phyloP scores from a whole-genome alignment of 1,284 basidiomycete genomes.

The Abortiporus biennis region DNA sequence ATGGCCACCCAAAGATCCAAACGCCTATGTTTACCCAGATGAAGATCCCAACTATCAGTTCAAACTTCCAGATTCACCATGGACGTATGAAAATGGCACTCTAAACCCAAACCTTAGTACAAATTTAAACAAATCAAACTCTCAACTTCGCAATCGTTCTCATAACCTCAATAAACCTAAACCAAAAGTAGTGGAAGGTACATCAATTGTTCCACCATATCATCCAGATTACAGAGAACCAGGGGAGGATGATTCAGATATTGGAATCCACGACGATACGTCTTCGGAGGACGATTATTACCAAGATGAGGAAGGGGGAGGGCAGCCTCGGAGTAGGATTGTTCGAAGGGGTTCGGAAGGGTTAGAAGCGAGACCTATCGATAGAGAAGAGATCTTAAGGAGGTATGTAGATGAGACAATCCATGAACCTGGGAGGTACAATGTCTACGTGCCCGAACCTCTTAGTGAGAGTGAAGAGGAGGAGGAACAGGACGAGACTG shows the following conservation, averaged over 20 bases:
- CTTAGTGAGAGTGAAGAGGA: conserved; percentile 15
- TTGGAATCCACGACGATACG: conserved; percentile 6
- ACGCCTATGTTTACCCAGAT: conserved; percentile 21
- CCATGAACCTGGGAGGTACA: conserved; percentile 50
- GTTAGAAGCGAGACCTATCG: conserved; percentile 57
- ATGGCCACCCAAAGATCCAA: conserved; percentile 61
- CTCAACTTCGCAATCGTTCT: conserved; percentile 4
- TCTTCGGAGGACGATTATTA: conserved; percentile 34
- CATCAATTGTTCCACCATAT: conserved; percentile 63
- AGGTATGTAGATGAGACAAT: conserved; percentile 49
- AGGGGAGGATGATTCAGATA: conserved; percentile 16
- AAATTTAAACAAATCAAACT: conserved; percentile 58
- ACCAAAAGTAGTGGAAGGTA: conserved; percentile 17
- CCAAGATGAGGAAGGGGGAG: conserved; percentile 22
- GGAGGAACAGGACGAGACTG: too few relatives aligned
- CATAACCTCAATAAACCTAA: conserved; percentile 9
- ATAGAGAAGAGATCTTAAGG: conserved; percentile 55
- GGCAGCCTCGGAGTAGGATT: conserved; percentile 10
- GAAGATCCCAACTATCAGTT: conserved; percentile 34
- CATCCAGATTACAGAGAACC: conserved; percentile 60
- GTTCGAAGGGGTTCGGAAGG: conserved; percentile 75
- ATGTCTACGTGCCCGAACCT: conserved; percentile 45
- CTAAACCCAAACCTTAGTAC: too few relatives aligned
- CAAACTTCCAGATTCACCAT: conserved; percentile 57
- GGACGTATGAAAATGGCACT: conserved; percentile 76